These are phyloP conservation scores for Hygrocybe punicea DNA, from an alignment of 768 basidiomycete species.

Conservation along the genomic window DNA sequence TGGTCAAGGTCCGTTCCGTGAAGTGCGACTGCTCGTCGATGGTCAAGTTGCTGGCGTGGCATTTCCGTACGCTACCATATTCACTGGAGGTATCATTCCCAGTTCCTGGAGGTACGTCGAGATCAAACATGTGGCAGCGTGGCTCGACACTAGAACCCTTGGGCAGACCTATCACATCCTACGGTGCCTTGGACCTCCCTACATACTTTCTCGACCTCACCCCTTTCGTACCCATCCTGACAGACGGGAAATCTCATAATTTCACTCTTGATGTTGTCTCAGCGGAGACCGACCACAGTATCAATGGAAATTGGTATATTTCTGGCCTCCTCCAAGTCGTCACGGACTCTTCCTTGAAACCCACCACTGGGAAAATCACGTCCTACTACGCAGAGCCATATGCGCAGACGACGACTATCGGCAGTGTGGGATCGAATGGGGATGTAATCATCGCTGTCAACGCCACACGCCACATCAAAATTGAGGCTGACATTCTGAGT, in stretches of 20 bases:
- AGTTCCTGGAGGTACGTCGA: conserved; percentile 57
- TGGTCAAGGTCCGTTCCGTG: conserved; percentile 50
- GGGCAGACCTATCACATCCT: conserved; percentile 66
- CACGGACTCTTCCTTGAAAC: conserved; percentile 56
- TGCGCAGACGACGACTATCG: conserved; percentile 49
- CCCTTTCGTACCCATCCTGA: conserved; percentile 67
- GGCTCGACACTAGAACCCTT: neutral
- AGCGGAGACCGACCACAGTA: conserved; percentile 59
- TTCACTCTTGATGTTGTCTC: conserved; percentile 73
- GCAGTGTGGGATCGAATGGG: conserved; percentile 38
- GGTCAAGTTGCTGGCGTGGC: conserved; percentile 45
- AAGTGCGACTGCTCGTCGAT: conserved; percentile 48
- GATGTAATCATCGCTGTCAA: conserved; percentile 60
- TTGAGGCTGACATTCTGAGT: conserved; percentile 57
- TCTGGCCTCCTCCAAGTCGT: conserved; percentile 68
- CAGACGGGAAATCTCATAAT: conserved; percentile 65
- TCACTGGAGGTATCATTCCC: conserved; percentile 73
- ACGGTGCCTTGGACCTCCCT: conserved; percentile 73
- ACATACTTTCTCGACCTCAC: conserved; percentile 77
- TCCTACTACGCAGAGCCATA: conserved; percentile 56
- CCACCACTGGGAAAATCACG: conserved; percentile 67
- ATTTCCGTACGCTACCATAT: conserved; percentile 59
- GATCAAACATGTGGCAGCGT: neutral
- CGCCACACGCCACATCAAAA: conserved; percentile 54
- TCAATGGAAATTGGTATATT: conserved; percentile 75